These are phyloP conservation scores for Alliaria petiolata DNA, from an alignment of 345 rosid genomes.

Conservation along the genomic window DNA sequence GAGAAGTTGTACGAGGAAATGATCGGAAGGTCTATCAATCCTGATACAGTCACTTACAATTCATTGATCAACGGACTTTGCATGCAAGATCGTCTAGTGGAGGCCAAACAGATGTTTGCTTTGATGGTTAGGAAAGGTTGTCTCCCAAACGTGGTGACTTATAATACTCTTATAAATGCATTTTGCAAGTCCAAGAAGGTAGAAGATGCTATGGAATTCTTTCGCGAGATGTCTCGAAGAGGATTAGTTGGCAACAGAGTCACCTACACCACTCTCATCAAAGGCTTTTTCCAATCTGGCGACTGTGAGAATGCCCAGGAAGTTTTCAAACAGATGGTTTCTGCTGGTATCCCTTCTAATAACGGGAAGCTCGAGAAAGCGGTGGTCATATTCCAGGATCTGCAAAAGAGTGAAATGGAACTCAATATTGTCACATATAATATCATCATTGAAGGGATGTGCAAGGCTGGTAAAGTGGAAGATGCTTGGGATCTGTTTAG, in stretches of 20 bases:
- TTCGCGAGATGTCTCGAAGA: constrained; percentile 16
- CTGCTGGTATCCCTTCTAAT: neutral
- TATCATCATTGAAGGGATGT: too few species aligned
- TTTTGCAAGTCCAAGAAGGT: constrained; percentile 18
- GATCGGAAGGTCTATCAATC: neutral
- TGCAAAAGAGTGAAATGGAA: too few species aligned
- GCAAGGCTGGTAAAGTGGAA: neutral
- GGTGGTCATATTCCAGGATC: too few species aligned
- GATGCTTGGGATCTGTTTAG: neutral
- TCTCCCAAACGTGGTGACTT: constrained; percentile 4
- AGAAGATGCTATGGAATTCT: constrained; percentile 22
- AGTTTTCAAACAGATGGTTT: constrained; percentile 23
- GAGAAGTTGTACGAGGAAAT: neutral
- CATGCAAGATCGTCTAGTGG: neutral
- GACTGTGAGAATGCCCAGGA: constrained; percentile 10
- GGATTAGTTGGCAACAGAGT: constrained; percentile 1
- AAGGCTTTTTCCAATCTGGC: constrained; percentile 18
- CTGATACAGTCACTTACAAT: neutral
- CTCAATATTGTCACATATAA: too few species aligned
- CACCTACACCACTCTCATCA: neutral
- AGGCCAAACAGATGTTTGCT: neutral
- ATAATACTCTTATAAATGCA: constrained; percentile 19
- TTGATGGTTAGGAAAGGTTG: constrained; percentile 1
- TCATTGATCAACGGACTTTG: neutral
- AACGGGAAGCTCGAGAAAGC: neutral